Percentiles rank a stretch among this genome's conserved stretches.
Evolutionary conservation across 805 yeast species (phyloP).

Genomic region (Hagleromyces aurorensis): DNA sequence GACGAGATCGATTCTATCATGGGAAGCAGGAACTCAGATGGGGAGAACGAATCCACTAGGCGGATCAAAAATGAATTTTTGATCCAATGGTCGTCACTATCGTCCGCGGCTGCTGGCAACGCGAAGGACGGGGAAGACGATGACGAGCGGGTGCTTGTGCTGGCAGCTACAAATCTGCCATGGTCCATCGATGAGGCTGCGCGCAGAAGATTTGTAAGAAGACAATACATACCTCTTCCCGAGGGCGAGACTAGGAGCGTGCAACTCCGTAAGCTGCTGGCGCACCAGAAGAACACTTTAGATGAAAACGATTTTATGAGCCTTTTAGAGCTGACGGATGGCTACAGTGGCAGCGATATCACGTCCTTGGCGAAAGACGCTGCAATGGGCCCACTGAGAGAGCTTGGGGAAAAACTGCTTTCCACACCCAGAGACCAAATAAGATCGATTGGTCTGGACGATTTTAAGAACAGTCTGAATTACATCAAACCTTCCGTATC

Average conservation of each 20-base stretch:
- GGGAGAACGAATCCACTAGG: constrained; percentile 79
- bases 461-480: constrained; percentile 67
- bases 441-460: constrained; percentile 63
- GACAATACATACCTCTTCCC: constrained; percentile 92
- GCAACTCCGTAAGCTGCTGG: constrained; percentile 60
- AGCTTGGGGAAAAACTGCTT: constrained; percentile 77
- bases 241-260: constrained; percentile 71
- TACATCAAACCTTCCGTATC: constrained; percentile 87
- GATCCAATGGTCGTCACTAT: constrained; percentile 90
- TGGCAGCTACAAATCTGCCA: constrained; percentile 93
- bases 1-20: constrained; percentile 92
- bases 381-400: constrained; percentile 94
- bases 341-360: constrained; percentile 88
- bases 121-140: constrained; percentile 33
- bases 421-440: constrained; percentile 63
- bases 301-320: constrained; percentile 52
- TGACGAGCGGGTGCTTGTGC: constrained; percentile 66
- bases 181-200: constrained; percentile 99
- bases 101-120: constrained; percentile 70
- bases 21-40: constrained; percentile 51
- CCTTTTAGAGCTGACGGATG: constrained; percentile 61
- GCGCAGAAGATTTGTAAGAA: constrained; percentile 79
- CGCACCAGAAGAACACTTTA: constrained; percentile 65
- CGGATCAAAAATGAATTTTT: constrained; percentile 88
- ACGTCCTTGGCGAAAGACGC: constrained; percentile 94